Evolutionary conservation across 2,329 filamentous ascomycete species (phyloP).

Genomic region (Macrophomina phaseolina): DNA sequence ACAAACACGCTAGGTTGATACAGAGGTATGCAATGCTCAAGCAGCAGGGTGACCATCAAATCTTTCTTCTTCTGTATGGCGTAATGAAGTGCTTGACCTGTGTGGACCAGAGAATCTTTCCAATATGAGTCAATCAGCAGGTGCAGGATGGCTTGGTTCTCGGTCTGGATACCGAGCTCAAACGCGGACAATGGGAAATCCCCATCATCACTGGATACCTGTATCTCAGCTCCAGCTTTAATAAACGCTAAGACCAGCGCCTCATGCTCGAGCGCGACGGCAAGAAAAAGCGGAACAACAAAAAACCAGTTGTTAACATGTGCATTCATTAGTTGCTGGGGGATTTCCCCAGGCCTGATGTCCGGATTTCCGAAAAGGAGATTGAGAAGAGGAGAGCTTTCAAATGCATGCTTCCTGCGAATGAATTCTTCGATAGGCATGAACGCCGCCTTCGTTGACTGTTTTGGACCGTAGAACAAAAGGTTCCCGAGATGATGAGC

Average conservation of each 20-base stretch:
- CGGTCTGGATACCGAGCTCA: not conserved
- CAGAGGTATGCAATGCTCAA: not conserved
- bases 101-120: not conserved
- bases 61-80: not conserved
- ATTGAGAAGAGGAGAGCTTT: not conserved
- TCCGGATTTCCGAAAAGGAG: not conserved
- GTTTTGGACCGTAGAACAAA: not conserved
- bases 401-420: too few relatives aligned
- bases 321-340: not conserved
- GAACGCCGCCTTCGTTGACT: not conserved
- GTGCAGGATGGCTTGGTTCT: not conserved
- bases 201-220: not conserved
- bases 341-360: not conserved
- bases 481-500: not conserved
- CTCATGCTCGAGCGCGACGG: not conserved
- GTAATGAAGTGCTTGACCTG: not conserved
- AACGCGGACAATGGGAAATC: not conserved
- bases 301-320: not conserved
- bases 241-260: not conserved
- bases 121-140: not conserved
- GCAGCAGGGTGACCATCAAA: not conserved
- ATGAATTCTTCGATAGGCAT: not conserved
- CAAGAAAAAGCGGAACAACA: not conserved
- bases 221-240: not conserved
- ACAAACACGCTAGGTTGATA: not conserved